Conservation (phyloP, 2,329 filamentous ascomycete genomes). For the Lachnellula cervina region DNA sequence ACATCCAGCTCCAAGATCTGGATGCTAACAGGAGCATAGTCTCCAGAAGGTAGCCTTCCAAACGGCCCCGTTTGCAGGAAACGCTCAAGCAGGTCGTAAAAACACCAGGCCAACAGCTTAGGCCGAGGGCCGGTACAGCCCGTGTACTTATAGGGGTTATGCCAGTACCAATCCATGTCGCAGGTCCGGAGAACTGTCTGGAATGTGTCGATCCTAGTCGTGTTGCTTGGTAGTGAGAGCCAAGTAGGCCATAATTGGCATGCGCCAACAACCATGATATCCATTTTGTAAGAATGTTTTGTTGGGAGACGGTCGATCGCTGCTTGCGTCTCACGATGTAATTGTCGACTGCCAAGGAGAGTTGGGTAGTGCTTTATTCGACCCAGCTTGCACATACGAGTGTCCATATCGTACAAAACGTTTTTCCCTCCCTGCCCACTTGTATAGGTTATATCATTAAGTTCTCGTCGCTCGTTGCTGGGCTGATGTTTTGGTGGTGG, state of each 20-base stretch:
- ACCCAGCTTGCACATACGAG: not conserved
- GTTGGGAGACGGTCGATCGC: not conserved
- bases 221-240: not conserved
- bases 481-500: not conserved
- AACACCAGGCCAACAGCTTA: not conserved
- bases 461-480: not conserved
- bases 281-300: not conserved
- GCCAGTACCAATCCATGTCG: too few species aligned
- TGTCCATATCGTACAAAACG: not conserved
- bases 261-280: not conserved
- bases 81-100: not conserved
- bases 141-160: too few species aligned
- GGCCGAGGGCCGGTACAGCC: too few species aligned
- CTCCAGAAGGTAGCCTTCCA: not conserved
- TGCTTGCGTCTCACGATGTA: not conserved
- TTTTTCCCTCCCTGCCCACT: not conserved
- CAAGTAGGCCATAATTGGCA: not conserved
- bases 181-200: not conserved
- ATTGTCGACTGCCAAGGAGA: not conserved
- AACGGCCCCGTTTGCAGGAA: not conserved
- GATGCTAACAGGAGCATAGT: not conserved
- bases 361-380: not conserved
- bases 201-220: not conserved
- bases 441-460: not conserved
- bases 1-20: not conserved